phyloP scores from a whole-genome alignment of 2,329 filamentous ascomycete genomes.

The Colletotrichum brevisporum region DNA sequence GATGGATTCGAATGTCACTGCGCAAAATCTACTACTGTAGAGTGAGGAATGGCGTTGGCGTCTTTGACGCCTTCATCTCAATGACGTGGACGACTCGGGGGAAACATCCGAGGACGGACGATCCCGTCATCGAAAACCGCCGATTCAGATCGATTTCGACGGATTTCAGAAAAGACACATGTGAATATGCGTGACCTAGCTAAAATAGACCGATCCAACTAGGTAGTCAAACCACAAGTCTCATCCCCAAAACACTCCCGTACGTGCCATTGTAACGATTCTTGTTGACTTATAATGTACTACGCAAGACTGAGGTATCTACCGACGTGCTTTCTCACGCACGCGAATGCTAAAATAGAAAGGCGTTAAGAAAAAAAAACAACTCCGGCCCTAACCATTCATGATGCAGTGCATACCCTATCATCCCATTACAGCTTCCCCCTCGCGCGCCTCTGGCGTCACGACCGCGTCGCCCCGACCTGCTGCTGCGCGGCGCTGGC shows the following conservation, averaged over 20 bases:
- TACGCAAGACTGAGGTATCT: constrained; percentile 27
- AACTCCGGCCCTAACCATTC: constrained; percentile 11
- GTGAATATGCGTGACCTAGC: constrained; percentile 5
- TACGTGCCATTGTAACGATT: background rate
- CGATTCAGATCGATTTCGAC: constrained; percentile 2
- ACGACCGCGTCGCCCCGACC: constrained; percentile 3
- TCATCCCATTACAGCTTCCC: background rate
- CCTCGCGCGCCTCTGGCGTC: background rate
- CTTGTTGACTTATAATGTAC: background rate
- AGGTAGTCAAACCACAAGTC: background rate
- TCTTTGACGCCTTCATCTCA: constrained; percentile 38
- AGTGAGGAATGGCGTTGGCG: constrained; percentile 6
- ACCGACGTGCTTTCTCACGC: constrained; percentile 1
- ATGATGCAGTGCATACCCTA: background rate
- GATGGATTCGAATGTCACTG: background rate
- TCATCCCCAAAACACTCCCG: background rate
- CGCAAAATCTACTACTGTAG: background rate
- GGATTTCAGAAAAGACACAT: constrained; percentile 8
- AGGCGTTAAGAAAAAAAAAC: background rate
- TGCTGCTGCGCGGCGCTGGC: constrained; percentile 33
- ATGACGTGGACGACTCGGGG: constrained; percentile 41
- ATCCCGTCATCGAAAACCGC: constrained; percentile 18
- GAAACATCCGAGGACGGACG: background rate
- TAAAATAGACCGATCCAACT: background rate
- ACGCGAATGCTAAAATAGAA: constrained; percentile 16